Percentiles rank a stretch among this genome's conserved stretches.
These are phyloP conservation scores for Breynia disticha DNA, from an alignment of 441 rosid genomes.

Conservation along the genomic window DNA sequence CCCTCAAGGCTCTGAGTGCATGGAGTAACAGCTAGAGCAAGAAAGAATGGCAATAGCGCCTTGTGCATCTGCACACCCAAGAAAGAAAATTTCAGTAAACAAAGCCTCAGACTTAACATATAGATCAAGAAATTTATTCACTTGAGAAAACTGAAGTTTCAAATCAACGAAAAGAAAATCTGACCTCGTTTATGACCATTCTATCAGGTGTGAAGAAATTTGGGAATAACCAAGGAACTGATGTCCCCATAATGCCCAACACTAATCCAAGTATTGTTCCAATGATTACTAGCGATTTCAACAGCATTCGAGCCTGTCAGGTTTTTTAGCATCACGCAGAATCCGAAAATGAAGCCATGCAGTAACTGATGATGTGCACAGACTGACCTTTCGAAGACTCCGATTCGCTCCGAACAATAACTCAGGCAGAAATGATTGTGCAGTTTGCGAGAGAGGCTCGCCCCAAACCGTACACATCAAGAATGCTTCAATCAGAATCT, in stretches of 20 bases:
- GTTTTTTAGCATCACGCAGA: neutral
- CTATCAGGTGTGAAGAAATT: constrained; percentile 61
- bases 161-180: constrained; percentile 8
- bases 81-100: neutral
- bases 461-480: constrained; percentile 79
- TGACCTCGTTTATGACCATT: constrained; percentile 58
- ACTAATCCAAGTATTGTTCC: constrained; percentile 65
- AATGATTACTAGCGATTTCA: constrained; percentile 70
- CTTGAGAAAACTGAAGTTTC: neutral
- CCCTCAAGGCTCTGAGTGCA: constrained; percentile 81
- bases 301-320: constrained; percentile 58
- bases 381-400: constrained; percentile 54
- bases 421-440: constrained; percentile 95
- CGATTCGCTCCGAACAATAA: constrained; percentile 60
- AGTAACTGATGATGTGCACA: neutral
- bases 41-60: constrained; percentile 61
- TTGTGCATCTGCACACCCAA: constrained; percentile 63
- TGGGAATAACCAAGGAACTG: constrained; percentile 68
- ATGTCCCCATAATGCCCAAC: constrained; percentile 49
- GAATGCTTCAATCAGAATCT: constrained; percentile 87
- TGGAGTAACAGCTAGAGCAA: constrained; percentile 60
- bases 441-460: constrained; percentile 92
- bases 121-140: too few species aligned
- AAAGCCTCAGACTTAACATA: neutral
- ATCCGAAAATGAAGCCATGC: neutral